These are phyloP conservation scores for Penicillium atrosanguineum DNA, from an alignment of 495 filamentous ascomycete genomes.

Conservation along the genomic window DNA sequence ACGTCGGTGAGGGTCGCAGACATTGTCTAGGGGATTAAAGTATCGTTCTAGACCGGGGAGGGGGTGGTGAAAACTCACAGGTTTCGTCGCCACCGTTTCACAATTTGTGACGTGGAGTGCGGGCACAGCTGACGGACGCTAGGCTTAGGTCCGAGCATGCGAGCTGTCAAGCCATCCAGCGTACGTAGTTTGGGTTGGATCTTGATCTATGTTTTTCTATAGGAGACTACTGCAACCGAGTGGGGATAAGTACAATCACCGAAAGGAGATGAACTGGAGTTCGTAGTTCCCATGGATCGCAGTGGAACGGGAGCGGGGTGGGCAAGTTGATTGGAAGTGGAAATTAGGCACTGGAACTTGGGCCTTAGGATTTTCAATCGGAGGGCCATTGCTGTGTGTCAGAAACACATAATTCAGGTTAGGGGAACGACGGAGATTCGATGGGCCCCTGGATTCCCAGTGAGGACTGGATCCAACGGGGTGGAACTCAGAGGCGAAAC, in stretches of 20 bases:
- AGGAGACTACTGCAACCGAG: background rate
- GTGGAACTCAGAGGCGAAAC: too few species aligned
- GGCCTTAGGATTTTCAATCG: too few species aligned
- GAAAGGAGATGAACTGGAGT: background rate
- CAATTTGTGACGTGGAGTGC: conserved; percentile 13
- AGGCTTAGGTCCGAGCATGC: background rate
- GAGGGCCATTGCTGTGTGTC: too few species aligned
- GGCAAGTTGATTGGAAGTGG: too few species aligned
- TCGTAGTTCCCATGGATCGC: conserved; percentile 2
- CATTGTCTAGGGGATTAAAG: background rate
- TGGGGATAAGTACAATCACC: background rate
- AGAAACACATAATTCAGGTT: too few species aligned
- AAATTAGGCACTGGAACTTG: too few species aligned
- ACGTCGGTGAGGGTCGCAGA: background rate
- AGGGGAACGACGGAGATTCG: too few species aligned
- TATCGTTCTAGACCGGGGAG: background rate
- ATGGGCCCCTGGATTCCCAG: too few species aligned
- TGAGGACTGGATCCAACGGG: too few species aligned
- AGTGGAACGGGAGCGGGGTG: background rate
- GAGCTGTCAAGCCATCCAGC: conserved; percentile 1
- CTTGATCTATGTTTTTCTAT: too few species aligned
- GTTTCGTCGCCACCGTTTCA: background rate
- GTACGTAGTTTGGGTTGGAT: too few species aligned
- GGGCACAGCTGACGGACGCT: background rate
- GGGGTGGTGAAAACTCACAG: background rate